Evolutionary conservation across 148 eudicot genomes (phyloP), one percentile per base, ranked within the genome.

Genomic region (Vaccinium macrocarpon): DNA sequence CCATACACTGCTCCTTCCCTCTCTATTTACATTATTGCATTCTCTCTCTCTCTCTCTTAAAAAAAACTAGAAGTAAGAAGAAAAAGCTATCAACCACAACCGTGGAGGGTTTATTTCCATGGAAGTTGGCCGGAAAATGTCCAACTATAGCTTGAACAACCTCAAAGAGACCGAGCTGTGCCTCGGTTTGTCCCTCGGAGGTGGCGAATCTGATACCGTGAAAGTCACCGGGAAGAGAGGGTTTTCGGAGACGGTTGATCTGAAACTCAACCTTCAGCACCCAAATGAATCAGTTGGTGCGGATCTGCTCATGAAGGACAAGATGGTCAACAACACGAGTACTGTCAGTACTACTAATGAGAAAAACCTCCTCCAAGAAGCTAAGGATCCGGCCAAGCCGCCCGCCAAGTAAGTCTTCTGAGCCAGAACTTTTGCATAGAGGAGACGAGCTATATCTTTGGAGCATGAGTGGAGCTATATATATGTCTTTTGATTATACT

Each of bases 231-330:
- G 93, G 4, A 92, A 92, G 72, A 84, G 95, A 84, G 95, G 93
- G 25, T 93, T 89, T 76, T 88, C 90, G 9, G 91, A 93, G 88
- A 93, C 95, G 9, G 93, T 93, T 80, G 92, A 91, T 88, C 90
- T 93, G 23, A 90, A 90, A 81, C 93, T 93, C 73, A 91, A 90
- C 83, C 87, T 90, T 32, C 86, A 89, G 51, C 29, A 89, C 42
- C 29, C 89, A 9, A 79, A 80, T 50, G 87, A 88, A 8, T 71
- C 83, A 3, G 25, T 55, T 66, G 23, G 1, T 5, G 75, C 77
- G 82, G 86, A 89, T 85, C 87, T 84, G 79, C 84, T 0, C 46
- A 42, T 84, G 79, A 86, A 86, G 83, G 88, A 76, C 35, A 84
- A 27, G 62, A 70, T 80, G 80, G 72, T 81, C 21, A 84, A 32